Percentiles rank a stretch among this genome's conserved stretches.
Evolutionary conservation across 1,284 basidiomycete genomes (phyloP).

Genomic region (Macrocybe sp.): DNA sequence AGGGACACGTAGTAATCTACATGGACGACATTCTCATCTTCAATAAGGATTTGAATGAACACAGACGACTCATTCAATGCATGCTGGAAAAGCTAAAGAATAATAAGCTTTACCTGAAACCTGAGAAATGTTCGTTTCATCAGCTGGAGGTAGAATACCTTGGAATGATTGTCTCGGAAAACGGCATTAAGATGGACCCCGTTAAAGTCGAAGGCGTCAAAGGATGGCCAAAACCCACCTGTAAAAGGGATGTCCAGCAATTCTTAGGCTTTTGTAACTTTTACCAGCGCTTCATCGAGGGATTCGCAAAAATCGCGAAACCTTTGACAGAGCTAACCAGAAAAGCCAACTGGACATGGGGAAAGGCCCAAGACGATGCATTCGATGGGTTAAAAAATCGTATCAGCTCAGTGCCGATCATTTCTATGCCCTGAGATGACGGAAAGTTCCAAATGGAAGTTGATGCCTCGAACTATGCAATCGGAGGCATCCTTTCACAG

Average conservation of each 20-base stretch:
- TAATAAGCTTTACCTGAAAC: conserved; percentile 26
- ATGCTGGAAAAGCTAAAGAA: conserved; percentile 28
- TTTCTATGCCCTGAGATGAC: neutral
- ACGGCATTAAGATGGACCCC: conserved; percentile 29
- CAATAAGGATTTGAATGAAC: conserved; percentile 1
- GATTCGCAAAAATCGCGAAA: conserved; percentile 9
- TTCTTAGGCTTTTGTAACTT: conserved; percentile 18
- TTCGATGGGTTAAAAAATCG: neutral
- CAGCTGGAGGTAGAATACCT: conserved; percentile 29
- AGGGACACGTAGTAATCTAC: conserved; percentile 13
- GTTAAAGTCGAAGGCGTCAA: conserved; percentile 31
- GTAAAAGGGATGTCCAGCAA: neutral
- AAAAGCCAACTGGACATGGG: conserved; percentile 1
- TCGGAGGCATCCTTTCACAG: conserved; percentile 25
- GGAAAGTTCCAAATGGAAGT: conserved; percentile 21
- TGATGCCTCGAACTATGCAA: conserved; percentile 24
- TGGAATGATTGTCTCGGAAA: conserved; percentile 26
- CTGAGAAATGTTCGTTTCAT: conserved; percentile 35
- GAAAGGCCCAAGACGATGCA: neutral
- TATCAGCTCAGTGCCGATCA: neutral
- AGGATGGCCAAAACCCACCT: conserved; percentile 28
- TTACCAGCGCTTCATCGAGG: conserved; percentile 14
- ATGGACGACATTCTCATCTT: conserved; percentile 15
- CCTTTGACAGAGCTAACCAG: conserved; percentile 6
- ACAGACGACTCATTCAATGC: neutral